Conservation (phyloP, 2,329 filamentous ascomycete genomes). For the Pyrenophora graminea region DNA sequence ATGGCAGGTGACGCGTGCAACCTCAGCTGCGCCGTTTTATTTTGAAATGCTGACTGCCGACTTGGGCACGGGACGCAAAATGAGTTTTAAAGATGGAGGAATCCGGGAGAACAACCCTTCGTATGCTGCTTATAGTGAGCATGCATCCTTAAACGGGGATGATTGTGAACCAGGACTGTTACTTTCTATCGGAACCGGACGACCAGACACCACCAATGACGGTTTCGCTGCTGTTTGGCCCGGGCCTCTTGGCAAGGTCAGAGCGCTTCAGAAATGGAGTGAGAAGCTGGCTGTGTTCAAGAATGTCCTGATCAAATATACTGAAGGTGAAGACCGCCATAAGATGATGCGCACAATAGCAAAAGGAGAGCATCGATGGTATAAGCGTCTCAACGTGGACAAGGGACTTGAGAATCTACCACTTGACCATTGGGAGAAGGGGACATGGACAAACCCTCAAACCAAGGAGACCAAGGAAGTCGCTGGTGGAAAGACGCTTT, state of each 20-base stretch:
- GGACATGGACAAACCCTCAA: conserved; percentile 44
- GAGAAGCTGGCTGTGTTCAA: conserved; percentile 57
- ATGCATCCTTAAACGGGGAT: conserved; percentile 52
- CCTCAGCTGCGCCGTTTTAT: conserved; percentile 58
- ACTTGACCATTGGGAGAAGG: conserved; percentile 54
- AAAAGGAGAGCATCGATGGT: conserved; percentile 55
- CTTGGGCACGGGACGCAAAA: conserved; percentile 36
- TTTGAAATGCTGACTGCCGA: conserved; percentile 55
- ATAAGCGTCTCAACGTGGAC: conserved; percentile 55
- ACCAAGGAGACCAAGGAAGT: conserved; percentile 39
- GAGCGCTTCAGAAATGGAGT: conserved; percentile 50
- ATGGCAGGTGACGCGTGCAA: conserved; percentile 58
- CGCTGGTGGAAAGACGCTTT: conserved; percentile 50
- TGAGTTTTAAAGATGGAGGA: conserved; percentile 55
- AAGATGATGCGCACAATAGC: conserved; percentile 53
- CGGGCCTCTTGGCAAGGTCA: conserved; percentile 50
- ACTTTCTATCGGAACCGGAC: conserved; percentile 53
- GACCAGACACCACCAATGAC: conserved; percentile 51
- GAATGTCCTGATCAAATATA: conserved; percentile 58
- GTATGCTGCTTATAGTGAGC: conserved; percentile 54
- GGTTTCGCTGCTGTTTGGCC: conserved; percentile 54
- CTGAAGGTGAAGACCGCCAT: conserved; percentile 55
- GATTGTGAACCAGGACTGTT: conserved; percentile 51
- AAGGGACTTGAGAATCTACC: conserved; percentile 52
- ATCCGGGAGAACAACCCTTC: conserved; percentile 57